These are phyloP conservation scores for Aspergillus pseudoviridinutans DNA, from an alignment of 2,329 filamentous ascomycete species.

Conservation along the genomic window DNA sequence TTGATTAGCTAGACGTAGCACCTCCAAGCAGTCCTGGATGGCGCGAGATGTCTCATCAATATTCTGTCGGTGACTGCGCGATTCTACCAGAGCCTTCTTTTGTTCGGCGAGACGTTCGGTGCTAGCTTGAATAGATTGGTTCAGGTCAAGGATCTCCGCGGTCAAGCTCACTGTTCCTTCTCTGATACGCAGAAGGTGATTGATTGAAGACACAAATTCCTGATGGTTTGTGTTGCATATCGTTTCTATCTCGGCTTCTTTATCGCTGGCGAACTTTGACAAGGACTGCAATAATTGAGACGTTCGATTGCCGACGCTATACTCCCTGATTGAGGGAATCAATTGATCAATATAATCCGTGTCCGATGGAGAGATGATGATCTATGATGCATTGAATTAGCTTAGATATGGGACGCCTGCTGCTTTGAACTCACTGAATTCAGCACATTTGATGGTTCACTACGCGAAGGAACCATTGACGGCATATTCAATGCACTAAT, in stretches of 20 bases:
- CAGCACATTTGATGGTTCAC: slow-evolving; percentile 36
- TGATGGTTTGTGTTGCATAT: slow-evolving; percentile 96
- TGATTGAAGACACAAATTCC: slow-evolving; percentile 90
- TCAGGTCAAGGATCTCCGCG: slow-evolving; percentile 84
- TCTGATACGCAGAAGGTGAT: slow-evolving; percentile 85
- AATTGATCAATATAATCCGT: slow-evolving; percentile 93
- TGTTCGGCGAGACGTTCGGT: slow-evolving; percentile 92
- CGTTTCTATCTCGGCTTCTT: slow-evolving; percentile 86
- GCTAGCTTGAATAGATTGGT: slow-evolving; percentile 90
- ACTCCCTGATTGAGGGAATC: slow-evolving; percentile 91
- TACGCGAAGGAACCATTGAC: slow-evolving; percentile 29
- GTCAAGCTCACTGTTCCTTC: slow-evolving; percentile 87
- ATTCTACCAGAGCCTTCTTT: slow-evolving; percentile 91
- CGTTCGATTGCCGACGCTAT: slow-evolving; percentile 69
- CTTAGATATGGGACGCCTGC: neutral
- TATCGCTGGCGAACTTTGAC: slow-evolving; percentile 75
- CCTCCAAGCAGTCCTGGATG: slow-evolving; percentile 84
- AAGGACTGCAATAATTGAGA: slow-evolving; percentile 72
- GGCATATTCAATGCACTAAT: slow-evolving; percentile 25
- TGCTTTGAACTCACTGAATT: slow-evolving; percentile 32
- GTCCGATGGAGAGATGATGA: slow-evolving; percentile 87
- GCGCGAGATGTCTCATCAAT: slow-evolving; percentile 90
- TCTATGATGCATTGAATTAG: slow-evolving; percentile 50
- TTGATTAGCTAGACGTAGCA: slow-evolving; percentile 87
- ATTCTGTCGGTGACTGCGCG: slow-evolving; percentile 85